phyloP scores from a whole-genome alignment of 345 rosid genomes.

The Salix arbutifolia region DNA sequence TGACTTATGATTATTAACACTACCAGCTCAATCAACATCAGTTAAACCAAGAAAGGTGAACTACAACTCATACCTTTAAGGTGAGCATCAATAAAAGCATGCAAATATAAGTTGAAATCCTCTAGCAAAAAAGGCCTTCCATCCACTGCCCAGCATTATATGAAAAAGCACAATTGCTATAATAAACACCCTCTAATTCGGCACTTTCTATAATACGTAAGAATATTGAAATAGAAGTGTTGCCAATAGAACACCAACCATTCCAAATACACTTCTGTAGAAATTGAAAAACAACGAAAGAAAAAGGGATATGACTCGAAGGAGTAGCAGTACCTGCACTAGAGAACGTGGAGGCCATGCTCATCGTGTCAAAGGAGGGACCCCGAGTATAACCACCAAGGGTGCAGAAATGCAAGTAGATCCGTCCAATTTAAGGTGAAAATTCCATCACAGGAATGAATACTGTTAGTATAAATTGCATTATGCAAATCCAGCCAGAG shows the following conservation, averaged over 20 bases:
- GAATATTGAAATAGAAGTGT: not conserved
- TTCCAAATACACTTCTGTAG: conserved; percentile 4
- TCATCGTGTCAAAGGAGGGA: conserved; percentile 49
- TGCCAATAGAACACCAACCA: not conserved
- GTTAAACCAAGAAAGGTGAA: not conserved
- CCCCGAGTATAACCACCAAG: conserved; percentile 56
- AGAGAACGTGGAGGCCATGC: conserved; percentile 49
- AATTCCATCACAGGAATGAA: conserved; percentile 22
- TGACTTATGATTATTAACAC: not conserved
- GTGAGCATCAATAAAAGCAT: not conserved
- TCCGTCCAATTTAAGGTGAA: conserved; percentile 27
- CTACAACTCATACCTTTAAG: too few species aligned
- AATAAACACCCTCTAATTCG: too few species aligned
- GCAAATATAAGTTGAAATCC: not conserved
- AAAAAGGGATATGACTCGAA: conserved; percentile 18
- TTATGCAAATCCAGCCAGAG: conserved; percentile 7
- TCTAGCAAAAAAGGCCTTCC: too few species aligned
- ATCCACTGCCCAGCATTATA: too few species aligned
- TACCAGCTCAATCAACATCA: not conserved
- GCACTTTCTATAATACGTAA: not conserved
- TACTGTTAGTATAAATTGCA: conserved; percentile 4
- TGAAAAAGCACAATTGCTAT: too few species aligned
- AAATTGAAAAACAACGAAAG: conserved; percentile 14
- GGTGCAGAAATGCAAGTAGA: conserved; percentile 52
- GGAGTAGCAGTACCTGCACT: conserved; percentile 51